These are phyloP conservation scores for Picea glauca DNA, from an alignment of 75 land plant genomes.

Conservation along the genomic window DNA sequence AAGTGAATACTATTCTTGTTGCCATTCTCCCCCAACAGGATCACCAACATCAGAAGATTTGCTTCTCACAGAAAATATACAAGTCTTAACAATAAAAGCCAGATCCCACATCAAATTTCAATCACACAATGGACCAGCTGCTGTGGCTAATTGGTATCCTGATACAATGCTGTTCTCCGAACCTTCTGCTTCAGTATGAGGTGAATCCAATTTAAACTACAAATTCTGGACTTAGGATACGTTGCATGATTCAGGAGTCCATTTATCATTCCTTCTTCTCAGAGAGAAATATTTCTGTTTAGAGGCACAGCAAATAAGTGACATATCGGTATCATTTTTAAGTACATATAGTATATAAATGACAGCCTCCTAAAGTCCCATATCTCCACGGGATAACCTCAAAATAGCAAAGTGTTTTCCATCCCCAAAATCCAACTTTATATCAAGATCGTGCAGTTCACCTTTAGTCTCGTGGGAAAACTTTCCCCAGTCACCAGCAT, in stretches of 20 bases:
- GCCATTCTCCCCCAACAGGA: conserved; percentile 5
- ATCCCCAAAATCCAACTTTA: conserved; percentile 68
- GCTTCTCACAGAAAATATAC: conserved; percentile 17
- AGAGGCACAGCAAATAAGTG: conserved; percentile 45
- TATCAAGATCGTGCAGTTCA: conserved; percentile 45
- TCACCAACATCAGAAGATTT: conserved; percentile 18
- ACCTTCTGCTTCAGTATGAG: conserved; percentile 50
- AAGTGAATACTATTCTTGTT: conserved; percentile 5
- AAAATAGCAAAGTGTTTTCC: conserved; percentile 57
- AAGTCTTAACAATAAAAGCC: conserved; percentile 67
- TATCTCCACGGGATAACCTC: conserved; percentile 59
- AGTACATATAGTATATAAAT: conserved; percentile 59
- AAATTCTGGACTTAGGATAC: conserved; percentile 39
- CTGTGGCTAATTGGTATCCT: conserved; percentile 87
- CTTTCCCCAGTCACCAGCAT: conserved; percentile 55
- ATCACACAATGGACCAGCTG: conserved; percentile 92
- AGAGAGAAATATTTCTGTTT: conserved; percentile 40
- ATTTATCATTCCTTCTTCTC: conserved; percentile 18
- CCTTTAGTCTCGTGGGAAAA: conserved; percentile 41
- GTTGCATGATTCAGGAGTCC: conserved; percentile 10
- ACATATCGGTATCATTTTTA: conserved; percentile 56
- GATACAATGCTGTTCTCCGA: conserved; percentile 71
- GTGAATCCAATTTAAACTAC: background rate
- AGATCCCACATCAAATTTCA: conserved; percentile 91
- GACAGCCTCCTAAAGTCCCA: conserved; percentile 69